phyloP scores from a whole-genome alignment of 1,284 basidiomycete species.

The Coniophora puteana region DNA sequence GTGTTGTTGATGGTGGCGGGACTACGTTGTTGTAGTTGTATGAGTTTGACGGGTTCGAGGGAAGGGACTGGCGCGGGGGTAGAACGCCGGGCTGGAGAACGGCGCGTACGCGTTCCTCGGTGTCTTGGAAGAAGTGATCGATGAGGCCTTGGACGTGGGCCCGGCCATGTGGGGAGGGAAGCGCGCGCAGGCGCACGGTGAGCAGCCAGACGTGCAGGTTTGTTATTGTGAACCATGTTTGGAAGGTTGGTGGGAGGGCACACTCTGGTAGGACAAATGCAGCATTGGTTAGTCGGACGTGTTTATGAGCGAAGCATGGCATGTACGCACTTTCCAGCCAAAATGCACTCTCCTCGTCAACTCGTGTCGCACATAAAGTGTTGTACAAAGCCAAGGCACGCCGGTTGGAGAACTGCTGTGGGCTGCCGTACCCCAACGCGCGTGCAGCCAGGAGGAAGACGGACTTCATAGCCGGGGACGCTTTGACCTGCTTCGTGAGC shows the following conservation, averaged over 20 bases:
- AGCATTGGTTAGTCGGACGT: not conserved
- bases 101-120: slow-evolving; percentile 86
- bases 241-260: slow-evolving; percentile 88
- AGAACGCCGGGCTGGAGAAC: slow-evolving; percentile 63
- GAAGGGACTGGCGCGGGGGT: slow-evolving; percentile 17
- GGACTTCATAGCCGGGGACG: slow-evolving; percentile 46
- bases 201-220: slow-evolving; percentile 94
- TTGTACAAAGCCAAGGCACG: slow-evolving; percentile 58
- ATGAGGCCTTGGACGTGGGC: slow-evolving; percentile 79
- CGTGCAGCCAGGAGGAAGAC: slow-evolving; percentile 49
- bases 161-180: slow-evolving; percentile 65
- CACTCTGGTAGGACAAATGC: slow-evolving; percentile 54
- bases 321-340: slow-evolving; percentile 56
- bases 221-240: slow-evolving; percentile 96
- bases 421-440: slow-evolving; percentile 56
- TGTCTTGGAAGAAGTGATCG: slow-evolving; percentile 95
- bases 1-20: slow-evolving; percentile 11
- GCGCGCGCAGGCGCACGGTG: slow-evolving; percentile 82
- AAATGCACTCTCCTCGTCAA: slow-evolving; percentile 60
- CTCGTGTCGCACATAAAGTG: slow-evolving; percentile 47
- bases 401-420: slow-evolving; percentile 58
- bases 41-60: slow-evolving; percentile 27
- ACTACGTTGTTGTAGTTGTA: slow-evolving; percentile 30
- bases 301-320: slow-evolving; percentile 4
- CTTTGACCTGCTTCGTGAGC: slow-evolving; percentile 55